Evolutionary conservation across 345 rosid species (phyloP).

Genomic region (Populus simonii): DNA sequence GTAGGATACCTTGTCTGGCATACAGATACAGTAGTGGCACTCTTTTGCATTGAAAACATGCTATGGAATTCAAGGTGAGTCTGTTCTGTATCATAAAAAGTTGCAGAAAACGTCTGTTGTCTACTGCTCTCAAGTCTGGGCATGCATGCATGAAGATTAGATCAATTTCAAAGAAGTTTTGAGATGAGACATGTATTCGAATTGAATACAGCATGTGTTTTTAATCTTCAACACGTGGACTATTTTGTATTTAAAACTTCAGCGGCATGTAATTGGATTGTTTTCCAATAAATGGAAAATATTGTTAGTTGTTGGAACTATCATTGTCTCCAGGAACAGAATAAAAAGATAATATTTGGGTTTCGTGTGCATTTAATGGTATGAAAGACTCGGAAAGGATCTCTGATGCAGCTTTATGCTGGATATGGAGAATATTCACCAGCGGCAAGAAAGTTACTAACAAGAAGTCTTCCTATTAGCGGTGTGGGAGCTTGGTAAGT

Average conservation of each 20-base stretch:
- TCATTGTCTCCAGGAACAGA: neutral
- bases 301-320: neutral
- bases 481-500: neutral
- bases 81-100: neutral
- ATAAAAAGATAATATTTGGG: neutral
- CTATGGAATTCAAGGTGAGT: neutral
- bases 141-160: neutral
- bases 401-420: conserved; percentile 73
- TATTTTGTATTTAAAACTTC: neutral
- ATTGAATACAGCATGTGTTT: neutral
- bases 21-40: conserved; percentile 6
- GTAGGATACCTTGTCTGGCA: conserved; percentile 51
- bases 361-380: neutral
- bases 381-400: conserved; percentile 1
- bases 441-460: conserved; percentile 47
- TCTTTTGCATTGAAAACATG: conserved; percentile 1
- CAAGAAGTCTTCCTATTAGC: conserved; percentile 27
- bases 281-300: neutral
- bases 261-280: neutral
- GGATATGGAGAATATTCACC: conserved; percentile 53
- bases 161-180: neutral
- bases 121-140: neutral
- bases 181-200: neutral
- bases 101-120: neutral
- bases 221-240: neutral